Conservation (phyloP, 345 rosid genomes). For the Arabis alpina region DNA sequence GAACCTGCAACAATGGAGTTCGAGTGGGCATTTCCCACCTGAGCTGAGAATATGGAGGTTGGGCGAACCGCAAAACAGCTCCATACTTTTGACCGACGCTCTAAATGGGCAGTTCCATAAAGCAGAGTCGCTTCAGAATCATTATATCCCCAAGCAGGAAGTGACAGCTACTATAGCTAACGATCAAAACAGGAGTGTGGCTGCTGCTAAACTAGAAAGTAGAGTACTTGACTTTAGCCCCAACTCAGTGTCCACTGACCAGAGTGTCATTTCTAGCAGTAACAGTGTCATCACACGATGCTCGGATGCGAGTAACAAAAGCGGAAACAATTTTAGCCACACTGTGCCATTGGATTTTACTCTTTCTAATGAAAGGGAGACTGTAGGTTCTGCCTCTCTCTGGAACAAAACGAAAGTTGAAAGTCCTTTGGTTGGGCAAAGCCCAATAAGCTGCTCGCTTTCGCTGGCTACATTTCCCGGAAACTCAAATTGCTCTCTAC, state of each 20-base stretch:
- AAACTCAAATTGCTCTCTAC: conserved; percentile 41
- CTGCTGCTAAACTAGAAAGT: conserved; percentile 38
- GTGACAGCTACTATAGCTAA: conserved; percentile 25
- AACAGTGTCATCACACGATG: conserved; percentile 44
- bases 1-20: conserved; percentile 71
- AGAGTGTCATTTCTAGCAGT: conserved; percentile 43
- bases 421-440: conserved; percentile 46
- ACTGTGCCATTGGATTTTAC: conserved; percentile 44
- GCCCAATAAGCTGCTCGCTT: conserved; percentile 48
- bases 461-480: conserved; percentile 47
- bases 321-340: conserved; percentile 46
- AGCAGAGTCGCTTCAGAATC: conserved; percentile 37
- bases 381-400: conserved; percentile 37
- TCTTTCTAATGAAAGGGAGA: conserved; percentile 42
- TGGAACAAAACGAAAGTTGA: conserved; percentile 45
- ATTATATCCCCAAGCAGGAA: conserved; percentile 32
- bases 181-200: conserved; percentile 22
- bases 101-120: conserved; percentile 50
- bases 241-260: conserved; percentile 43
- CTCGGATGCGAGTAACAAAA: conserved; percentile 43
- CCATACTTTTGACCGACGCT: conserved; percentile 77
- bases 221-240: conserved; percentile 45
- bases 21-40: conserved; percentile 70
- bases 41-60: conserved; percentile 76
- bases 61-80: conserved; percentile 57